Evolutionary conservation across 257 asterid genomes (phyloP).

Genomic region (Nicotiana undulata): DNA sequence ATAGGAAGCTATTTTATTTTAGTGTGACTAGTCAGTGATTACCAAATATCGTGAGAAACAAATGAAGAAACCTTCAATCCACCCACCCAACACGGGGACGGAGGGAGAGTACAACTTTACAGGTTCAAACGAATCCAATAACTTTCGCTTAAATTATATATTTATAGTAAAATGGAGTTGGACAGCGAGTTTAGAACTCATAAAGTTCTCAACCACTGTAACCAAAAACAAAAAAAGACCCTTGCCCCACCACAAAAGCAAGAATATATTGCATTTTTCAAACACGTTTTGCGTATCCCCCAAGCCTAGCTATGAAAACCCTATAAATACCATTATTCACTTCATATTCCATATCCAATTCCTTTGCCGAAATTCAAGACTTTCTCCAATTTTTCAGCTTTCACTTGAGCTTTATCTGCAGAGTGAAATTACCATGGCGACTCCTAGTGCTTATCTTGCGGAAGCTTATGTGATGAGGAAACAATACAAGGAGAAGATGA

Average conservation of each 20-base stretch:
- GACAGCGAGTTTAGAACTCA: too few species aligned
- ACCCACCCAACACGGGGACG: too few species aligned
- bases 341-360: background rate
- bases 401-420: background rate
- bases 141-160: too few species aligned
- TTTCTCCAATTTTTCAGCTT: background rate
- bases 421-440: background rate
- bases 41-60: too few species aligned
- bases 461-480: background rate
- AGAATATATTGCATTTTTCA: background rate
- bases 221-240: too few species aligned
- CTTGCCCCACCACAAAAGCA: background rate
- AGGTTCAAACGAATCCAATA: too few species aligned
- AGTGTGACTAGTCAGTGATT: too few species aligned
- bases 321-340: background rate
- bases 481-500: background rate
- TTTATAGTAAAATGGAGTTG: too few species aligned
- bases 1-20: too few species aligned
- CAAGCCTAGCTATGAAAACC: background rate
- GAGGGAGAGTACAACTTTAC: too few species aligned
- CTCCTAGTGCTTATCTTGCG: background rate
- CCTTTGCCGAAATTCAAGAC: background rate
- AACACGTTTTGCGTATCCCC: background rate
- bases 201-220: too few species aligned
- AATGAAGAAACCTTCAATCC: too few species aligned